These are phyloP conservation scores for Stagonosporopsis chrysanthemi DNA, from an alignment of 2,329 filamentous ascomycete genomes.

Conservation along the genomic window DNA sequence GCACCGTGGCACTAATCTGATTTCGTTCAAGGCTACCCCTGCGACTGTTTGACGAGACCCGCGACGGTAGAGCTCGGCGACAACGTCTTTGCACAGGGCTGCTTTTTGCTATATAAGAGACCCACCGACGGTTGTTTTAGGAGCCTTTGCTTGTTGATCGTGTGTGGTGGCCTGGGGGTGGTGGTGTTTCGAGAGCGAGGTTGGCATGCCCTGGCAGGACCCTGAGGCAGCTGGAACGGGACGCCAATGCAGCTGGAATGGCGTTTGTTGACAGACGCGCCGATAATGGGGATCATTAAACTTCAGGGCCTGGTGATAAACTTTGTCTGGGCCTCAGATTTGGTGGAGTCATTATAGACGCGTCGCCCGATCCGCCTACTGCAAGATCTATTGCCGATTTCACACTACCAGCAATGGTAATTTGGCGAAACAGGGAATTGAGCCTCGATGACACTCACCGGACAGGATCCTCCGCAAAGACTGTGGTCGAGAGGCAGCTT, in stretches of 20 bases:
- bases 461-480: not conserved
- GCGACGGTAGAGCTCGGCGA: conserved; percentile 22
- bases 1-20: conserved; percentile 28
- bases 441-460: not conserved
- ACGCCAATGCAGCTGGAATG: not conserved
- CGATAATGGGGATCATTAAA: conserved; percentile 8
- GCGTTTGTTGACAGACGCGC: conserved; percentile 10
- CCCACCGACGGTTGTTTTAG: conserved; percentile 16
- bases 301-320: conserved; percentile 14
- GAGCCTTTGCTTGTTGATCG: conserved; percentile 5
- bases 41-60: conserved; percentile 27
- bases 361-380: conserved; percentile 3
- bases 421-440: not conserved
- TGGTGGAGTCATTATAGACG: conserved; percentile 11
- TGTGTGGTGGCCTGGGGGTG: conserved; percentile 5
- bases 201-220: conserved; percentile 11
- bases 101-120: conserved; percentile 19
- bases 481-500: not conserved
- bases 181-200: conserved; percentile 9
- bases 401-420: conserved; percentile 5
- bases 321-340: conserved; percentile 14
- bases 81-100: conserved; percentile 19
- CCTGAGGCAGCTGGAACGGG: conserved; percentile 7
- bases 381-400: conserved; percentile 10
- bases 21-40: conserved; percentile 19